phyloP scores from a whole-genome alignment of 495 filamentous ascomycete species.

The Pseudomonodictys pantanalensis region DNA sequence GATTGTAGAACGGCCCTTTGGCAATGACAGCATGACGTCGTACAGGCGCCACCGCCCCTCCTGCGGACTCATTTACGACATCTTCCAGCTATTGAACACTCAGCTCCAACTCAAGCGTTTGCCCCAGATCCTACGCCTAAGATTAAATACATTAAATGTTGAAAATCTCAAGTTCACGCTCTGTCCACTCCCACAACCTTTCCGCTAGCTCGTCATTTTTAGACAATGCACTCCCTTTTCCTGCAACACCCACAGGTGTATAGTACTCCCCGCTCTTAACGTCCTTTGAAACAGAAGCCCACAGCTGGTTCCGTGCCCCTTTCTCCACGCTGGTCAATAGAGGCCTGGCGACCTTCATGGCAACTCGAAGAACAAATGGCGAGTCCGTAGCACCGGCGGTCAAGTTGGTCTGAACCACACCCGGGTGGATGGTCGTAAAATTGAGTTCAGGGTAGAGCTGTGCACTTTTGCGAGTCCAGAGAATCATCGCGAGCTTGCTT shows the following conservation, averaged over 20 bases:
- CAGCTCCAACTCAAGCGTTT: too few relatives aligned
- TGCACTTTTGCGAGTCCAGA: slow-evolving; percentile 4
- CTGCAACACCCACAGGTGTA: slow-evolving; percentile 21
- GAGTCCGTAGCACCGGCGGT: background rate
- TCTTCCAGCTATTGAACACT: too few relatives aligned
- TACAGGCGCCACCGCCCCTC: too few relatives aligned
- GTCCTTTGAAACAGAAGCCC: slow-evolving; percentile 8
- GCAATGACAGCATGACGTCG: too few relatives aligned
- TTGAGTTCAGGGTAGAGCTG: slow-evolving; percentile 8
- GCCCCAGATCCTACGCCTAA: too few relatives aligned
- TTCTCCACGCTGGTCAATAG: slow-evolving; percentile 4
- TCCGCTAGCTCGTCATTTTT: slow-evolving; percentile 11
- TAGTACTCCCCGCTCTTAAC: slow-evolving; percentile 25
- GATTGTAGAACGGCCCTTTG: too few relatives aligned
- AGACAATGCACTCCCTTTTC: background rate
- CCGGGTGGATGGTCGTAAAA: slow-evolving; percentile 14
- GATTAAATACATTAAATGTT: too few relatives aligned
- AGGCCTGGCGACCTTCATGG: background rate
- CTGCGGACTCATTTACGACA: too few relatives aligned
- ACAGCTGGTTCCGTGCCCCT: slow-evolving; percentile 26
- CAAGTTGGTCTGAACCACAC: slow-evolving; percentile 11
- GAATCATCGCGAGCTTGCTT: slow-evolving; percentile 21
- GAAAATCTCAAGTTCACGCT: slow-evolving; percentile 27
- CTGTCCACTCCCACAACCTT: slow-evolving; percentile 32
- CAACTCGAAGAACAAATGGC: slow-evolving; percentile 1